A percentile compares a stretch with the other conserved stretches of the same genome.
phyloP scores from a whole-genome alignment of 371 early-diverging fungal genomes.

The Saksenaea vasiformis region DNA sequence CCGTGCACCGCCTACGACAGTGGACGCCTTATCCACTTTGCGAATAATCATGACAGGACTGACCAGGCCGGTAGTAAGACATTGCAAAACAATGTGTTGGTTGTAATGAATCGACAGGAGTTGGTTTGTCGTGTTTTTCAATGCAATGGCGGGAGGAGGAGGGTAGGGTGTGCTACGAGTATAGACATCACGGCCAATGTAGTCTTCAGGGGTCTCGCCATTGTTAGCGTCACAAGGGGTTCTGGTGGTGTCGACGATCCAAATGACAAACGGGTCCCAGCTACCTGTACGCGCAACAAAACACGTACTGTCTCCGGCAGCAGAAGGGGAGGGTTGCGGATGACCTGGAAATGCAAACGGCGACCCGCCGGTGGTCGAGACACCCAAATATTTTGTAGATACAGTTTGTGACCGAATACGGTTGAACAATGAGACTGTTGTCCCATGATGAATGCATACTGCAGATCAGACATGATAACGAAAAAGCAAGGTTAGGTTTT shows the following conservation, averaged over 20 bases:
- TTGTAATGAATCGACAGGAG: slow-evolving; percentile 54
- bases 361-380: slow-evolving; percentile 46
- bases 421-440: slow-evolving; percentile 81
- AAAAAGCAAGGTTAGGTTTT: slow-evolving; percentile 31
- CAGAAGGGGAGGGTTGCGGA: slow-evolving; percentile 37
- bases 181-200: slow-evolving; percentile 21
- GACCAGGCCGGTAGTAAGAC: slow-evolving; percentile 73
- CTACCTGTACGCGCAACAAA: slow-evolving; percentile 78
- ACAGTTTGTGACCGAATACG: slow-evolving; percentile 88
- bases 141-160: slow-evolving; percentile 31
- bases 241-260: slow-evolving; percentile 74
- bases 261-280: slow-evolving; percentile 91
- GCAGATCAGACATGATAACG: slow-evolving; percentile 53
- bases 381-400: slow-evolving; percentile 77
- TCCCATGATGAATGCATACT: slow-evolving; percentile 83
- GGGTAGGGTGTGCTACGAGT: slow-evolving; percentile 40
- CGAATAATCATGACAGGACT: slow-evolving; percentile 77
- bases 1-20: slow-evolving; percentile 57
- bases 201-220: slow-evolving; percentile 21
- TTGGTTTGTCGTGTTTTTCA: slow-evolving; percentile 22
- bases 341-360: slow-evolving; percentile 27
- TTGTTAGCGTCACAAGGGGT: slow-evolving; percentile 26
- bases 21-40: slow-evolving; percentile 73
- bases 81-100: slow-evolving; percentile 76
- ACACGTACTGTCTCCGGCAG: slow-evolving; percentile 57